Percentiles rank a stretch among this genome's conserved stretches.
These are phyloP conservation scores for Chlamydomonas eustigma DNA, from an alignment of 139 green algal genomes.

Conservation along the genomic window DNA sequence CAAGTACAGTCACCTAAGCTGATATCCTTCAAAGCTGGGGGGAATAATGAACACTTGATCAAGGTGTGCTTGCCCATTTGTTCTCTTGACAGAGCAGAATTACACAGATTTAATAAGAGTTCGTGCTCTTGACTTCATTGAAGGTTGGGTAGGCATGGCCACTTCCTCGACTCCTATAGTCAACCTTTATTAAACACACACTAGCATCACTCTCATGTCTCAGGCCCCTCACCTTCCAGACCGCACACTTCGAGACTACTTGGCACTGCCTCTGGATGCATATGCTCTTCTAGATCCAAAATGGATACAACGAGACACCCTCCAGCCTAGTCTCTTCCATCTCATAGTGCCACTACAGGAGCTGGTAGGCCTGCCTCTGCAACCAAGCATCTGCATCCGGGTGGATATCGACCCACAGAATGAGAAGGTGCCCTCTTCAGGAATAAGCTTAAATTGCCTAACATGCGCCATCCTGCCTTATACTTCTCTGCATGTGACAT, in stretches of 20 bases:
- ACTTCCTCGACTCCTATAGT: no score
- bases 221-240: constrained; percentile 9
- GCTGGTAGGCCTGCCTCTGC: constrained; percentile 34
- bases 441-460: no score
- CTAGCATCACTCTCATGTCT: neutral
- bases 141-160: no score
- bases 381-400: constrained; percentile 34
- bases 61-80: neutral
- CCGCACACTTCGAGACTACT: constrained; percentile 30
- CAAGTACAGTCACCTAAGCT: neutral
- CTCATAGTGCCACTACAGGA: constrained; percentile 42
- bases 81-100: neutral
- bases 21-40: neutral
- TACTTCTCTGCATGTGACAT: neutral
- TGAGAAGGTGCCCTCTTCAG: constrained; percentile 19
- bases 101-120: no score
- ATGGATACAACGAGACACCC: constrained; percentile 22
- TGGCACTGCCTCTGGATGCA: constrained; percentile 41
- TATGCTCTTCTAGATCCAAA: constrained; percentile 47
- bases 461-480: no score
- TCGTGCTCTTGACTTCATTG: no score
- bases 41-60: neutral
- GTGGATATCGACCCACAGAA: constrained; percentile 31
- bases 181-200: no score
- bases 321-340: constrained; percentile 26